phyloP scores from a whole-genome alignment of 2,329 filamentous ascomycete species.

The Keithomyces neogunnii region DNA sequence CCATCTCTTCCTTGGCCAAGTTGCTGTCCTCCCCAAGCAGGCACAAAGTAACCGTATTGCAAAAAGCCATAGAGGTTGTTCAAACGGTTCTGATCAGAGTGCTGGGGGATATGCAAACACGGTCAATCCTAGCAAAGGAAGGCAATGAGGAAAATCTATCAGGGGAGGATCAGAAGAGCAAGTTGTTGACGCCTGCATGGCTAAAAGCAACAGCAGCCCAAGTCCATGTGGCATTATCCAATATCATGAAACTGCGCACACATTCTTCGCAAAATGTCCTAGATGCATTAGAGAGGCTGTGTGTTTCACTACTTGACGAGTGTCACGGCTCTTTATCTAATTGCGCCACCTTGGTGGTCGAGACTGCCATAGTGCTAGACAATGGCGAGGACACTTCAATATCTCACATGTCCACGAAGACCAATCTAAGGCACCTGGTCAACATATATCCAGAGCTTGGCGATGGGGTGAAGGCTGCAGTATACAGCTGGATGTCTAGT shows the following conservation, averaged over 20 bases:
- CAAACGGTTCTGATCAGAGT: slow-evolving; percentile 44
- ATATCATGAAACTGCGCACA: slow-evolving; percentile 65
- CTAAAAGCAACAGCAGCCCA: slow-evolving; percentile 71
- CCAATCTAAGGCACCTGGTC: slow-evolving; percentile 52
- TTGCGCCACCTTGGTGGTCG: slow-evolving; percentile 63
- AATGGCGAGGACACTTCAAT: slow-evolving; percentile 30
- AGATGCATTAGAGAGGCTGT: slow-evolving; percentile 59
- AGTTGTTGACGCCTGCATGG: slow-evolving; percentile 52
- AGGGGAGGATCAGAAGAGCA: slow-evolving; percentile 15
- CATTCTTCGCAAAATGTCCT: slow-evolving; percentile 64
- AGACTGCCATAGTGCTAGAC: slow-evolving; percentile 68
- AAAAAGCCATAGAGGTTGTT: slow-evolving; percentile 51
- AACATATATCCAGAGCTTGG: slow-evolving; percentile 53
- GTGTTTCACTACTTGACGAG: slow-evolving; percentile 66
- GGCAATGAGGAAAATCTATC: slow-evolving; percentile 16
- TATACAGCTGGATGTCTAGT: slow-evolving; percentile 75
- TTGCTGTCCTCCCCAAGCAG: slow-evolving; percentile 60
- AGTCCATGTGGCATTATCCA: slow-evolving; percentile 73
- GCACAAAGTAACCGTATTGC: slow-evolving; percentile 50
- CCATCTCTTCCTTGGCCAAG: slow-evolving; percentile 73
- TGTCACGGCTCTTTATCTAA: slow-evolving; percentile 66
- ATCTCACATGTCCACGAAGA: slow-evolving; percentile 27
- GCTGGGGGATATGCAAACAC: slow-evolving; percentile 48
- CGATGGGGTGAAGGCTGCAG: slow-evolving; percentile 57
- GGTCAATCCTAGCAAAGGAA: slow-evolving; percentile 31